Base-by-base conservation (phyloP, 192 early-diverging fungal genomes). In the Mycoemilia scoparia region DNA sequence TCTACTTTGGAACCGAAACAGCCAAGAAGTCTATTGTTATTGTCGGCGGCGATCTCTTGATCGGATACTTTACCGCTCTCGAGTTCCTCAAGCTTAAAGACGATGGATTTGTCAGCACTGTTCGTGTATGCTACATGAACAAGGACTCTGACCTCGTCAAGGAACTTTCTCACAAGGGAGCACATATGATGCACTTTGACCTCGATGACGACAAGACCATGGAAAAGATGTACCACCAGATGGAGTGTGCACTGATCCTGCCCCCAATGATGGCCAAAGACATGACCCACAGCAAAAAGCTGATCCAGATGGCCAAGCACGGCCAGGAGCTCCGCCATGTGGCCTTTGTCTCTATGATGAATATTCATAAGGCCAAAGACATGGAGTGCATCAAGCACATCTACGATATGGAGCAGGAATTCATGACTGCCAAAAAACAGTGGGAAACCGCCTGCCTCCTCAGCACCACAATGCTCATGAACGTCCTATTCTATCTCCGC, bases 401-500 rank as follows among this genome's bases (percentile, higher is more conserved):
- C 18, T 11, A 23, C 18, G 21, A 46, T 32, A 51, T 56, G 53
- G 59, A 62, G 35, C 32, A 51, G 33, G 38, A 41, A 11, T 55
- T 41, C 21, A 34, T 35, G 10, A 36, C 38, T 22, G 23, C 43
- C 45, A 62, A 56, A 40, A 38, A 21, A 37, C 30, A 45, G 40
- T 15, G 54, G 35, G 24, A 49, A 38, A 45, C 30, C 2, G 49
- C 54, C 15, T 62, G 52, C 33, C 48, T 62, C 5, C 31, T 62
- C 41, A 51, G 53, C 49, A 56, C 48, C 41, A 49, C 53, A 27
- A 12, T 62, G 40, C 53, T 56, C 37, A 51, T 56, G 1, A 49
- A 56, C 31, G 17, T 56, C 18, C 38, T 62, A 34, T 62, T 51
- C 48, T 45, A 56, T 32, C 49, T 62, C 49, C 59, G 59, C 22